Evolutionary conservation across 2,329 filamentous ascomycete genomes (phyloP), one percentile per base, ranked within the genome.

Genomic region (Furcasterigmium sp.): DNA sequence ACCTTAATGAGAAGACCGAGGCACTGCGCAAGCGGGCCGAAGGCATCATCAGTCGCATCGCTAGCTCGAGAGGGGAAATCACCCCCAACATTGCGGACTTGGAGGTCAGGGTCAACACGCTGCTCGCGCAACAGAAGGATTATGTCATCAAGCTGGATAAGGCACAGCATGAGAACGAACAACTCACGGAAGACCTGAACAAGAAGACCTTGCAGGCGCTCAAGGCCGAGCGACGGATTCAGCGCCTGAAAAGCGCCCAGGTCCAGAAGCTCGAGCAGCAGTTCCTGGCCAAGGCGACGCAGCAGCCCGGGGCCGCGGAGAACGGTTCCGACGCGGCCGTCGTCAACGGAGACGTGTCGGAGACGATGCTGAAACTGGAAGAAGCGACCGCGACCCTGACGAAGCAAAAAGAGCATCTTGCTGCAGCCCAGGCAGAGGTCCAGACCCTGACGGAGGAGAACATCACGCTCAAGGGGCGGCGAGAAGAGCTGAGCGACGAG

Each of bases 251-350:
- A 64, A 98, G 93, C 59, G 70, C 82, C 14, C 90, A 95, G 45
- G 90, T 96, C 2, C 87, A 91, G 48, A 95, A 95, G 61, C 67
- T 98, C 46, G 93, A 97, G 61, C 86, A 89, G 56, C 88, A 95
- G 65, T 90, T 91, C 25, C 78, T 91, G 41, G 77, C 87, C 46
- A 84, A 84, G 45, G 80, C 75, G 7, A 71, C 68, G 56, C 59
- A 63, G 5, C 59, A 73, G 58, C 64, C 57, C 18, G 68, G 72
- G 5, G 65, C 69, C 6, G 67, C 73, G 18, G 66, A 77, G 47
- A 80, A 82, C 51, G 82, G 82, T 21, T 64, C 64, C 34, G 71
- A 76, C 36, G 55, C 73, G 30, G 68, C 75, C 23, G 76, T 80
- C 43, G 69, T 69, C 18, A 80, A 76, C 28, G 68, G 73, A 1